phyloP scores from a whole-genome alignment of 805 yeast species.

The Cyberlindnera petersonii region DNA sequence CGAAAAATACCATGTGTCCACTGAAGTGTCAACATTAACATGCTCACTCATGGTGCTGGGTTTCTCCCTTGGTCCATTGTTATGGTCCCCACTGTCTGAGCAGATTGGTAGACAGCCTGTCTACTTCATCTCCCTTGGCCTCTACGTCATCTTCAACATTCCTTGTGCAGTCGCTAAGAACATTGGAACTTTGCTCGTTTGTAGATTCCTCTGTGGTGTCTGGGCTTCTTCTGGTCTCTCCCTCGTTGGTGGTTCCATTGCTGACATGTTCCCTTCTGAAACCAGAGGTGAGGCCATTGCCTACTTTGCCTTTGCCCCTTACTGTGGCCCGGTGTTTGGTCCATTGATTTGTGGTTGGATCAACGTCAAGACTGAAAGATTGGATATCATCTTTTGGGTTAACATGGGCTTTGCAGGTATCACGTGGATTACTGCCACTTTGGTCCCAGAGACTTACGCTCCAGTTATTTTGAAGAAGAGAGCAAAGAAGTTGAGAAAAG shows the following conservation, averaged over 20 bases:
- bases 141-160: slow-evolving; percentile 76
- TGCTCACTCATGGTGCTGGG: slow-evolving; percentile 89
- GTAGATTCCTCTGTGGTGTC: slow-evolving; percentile 85
- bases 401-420: slow-evolving; percentile 89
- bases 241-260: slow-evolving; percentile 86
- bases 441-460: slow-evolving; percentile 88
- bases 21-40: slow-evolving; percentile 74
- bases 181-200: slow-evolving; percentile 73
- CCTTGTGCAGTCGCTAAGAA: slow-evolving; percentile 85
- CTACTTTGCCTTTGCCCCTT: slow-evolving; percentile 87
- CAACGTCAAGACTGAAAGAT: slow-evolving; percentile 61
- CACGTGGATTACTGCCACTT: slow-evolving; percentile 61
- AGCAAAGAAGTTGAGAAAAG: slow-evolving; percentile 65
- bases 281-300: slow-evolving; percentile 89
- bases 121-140: slow-evolving; percentile 67
- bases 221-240: slow-evolving; percentile 80
- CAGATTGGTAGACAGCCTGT: slow-evolving; percentile 83
- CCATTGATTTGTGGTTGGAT: slow-evolving; percentile 87
- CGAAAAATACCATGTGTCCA: slow-evolving; percentile 63
- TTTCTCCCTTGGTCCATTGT: slow-evolving; percentile 78
- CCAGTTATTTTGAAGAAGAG: slow-evolving; percentile 70
- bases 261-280: slow-evolving; percentile 79
- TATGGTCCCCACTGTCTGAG: slow-evolving; percentile 89
- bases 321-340: slow-evolving; percentile 89
- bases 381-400: slow-evolving; percentile 80